Conservation (phyloP, 208 protist genomes). For the Leishmania arabica region DNA sequence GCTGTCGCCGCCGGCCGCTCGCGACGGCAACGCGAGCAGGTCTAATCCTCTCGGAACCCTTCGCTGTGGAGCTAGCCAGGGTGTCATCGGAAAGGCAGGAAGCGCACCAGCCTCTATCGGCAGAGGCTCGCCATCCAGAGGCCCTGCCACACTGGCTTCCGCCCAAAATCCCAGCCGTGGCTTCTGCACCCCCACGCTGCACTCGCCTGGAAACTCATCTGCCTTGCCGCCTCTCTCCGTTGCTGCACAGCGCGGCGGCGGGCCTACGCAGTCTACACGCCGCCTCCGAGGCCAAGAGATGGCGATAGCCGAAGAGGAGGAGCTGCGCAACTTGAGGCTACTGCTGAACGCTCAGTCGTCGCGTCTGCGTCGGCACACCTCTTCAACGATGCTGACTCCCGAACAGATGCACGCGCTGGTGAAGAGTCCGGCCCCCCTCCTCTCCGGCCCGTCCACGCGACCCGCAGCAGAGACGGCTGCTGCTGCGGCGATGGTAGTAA, state of each 20-base stretch:
- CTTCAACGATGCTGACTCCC: neutral
- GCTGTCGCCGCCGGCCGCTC: neutral
- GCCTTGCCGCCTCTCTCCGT: neutral
- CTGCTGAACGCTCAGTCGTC: constrained; percentile 57
- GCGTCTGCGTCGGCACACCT: constrained; percentile 35
- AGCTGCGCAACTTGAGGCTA: constrained; percentile 52
- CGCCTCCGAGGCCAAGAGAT: neutral
- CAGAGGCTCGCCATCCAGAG: neutral
- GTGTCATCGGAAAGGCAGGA: neutral
- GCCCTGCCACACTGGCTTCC: neutral
- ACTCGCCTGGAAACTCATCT: neutral
- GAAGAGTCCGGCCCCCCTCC: neutral
- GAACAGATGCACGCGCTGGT: constrained; percentile 17
- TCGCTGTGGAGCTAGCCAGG: neutral
- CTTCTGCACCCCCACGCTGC: too few relatives aligned
- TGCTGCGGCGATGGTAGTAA: neutral
- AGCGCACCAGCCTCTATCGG: neutral
- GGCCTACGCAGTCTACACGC: neutral
- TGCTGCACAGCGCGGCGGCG: neutral
- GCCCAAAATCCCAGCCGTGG: neutral
- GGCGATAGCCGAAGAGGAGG: constrained; percentile 27
- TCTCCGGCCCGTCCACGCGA: neutral
- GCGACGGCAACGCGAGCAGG: neutral
- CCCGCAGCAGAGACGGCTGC: neutral
- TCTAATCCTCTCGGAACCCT: neutral